Conservation (phyloP, 805 yeast species). For the Cyberlindnera mississippiensis region DNA sequence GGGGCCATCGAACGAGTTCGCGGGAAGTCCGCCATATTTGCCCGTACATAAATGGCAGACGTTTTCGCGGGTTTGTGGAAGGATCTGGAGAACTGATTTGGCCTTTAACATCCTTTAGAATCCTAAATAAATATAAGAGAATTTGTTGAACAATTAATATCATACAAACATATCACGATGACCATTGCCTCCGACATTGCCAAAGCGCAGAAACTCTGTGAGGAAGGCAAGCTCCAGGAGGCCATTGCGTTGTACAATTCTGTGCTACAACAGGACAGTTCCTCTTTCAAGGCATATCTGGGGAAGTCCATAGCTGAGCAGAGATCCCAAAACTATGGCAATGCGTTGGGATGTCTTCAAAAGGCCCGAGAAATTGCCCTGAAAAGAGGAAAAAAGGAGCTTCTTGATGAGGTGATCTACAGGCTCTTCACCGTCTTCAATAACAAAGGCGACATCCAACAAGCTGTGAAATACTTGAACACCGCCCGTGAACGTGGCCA, state of each 20-base stretch:
- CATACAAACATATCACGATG: conserved; percentile 1
- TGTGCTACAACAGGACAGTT: conserved; percentile 39
- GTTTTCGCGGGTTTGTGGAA: no score
- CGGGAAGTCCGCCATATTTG: neutral
- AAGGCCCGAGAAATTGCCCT: conserved; percentile 43
- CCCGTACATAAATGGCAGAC: neutral
- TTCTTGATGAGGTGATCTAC: conserved; percentile 43
- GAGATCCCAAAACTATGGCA: conserved; percentile 38
- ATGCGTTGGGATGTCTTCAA: conserved; percentile 39
- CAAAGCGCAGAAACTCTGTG: conserved; percentile 31
- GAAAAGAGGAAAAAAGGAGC: conserved; percentile 37
- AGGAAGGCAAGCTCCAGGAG: conserved; percentile 35
- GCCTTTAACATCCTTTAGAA: no score
- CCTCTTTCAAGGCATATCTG: conserved; percentile 41
- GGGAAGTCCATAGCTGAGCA: conserved; percentile 44
- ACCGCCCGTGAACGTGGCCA: conserved; percentile 38
- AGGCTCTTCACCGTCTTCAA: conserved; percentile 40
- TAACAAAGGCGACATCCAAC: conserved; percentile 34
- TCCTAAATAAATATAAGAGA: neutral
- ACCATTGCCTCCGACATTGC: conserved; percentile 5
- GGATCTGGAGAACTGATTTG: no score
- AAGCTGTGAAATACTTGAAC: conserved; percentile 38
- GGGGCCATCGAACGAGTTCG: neutral
- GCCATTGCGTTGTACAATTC: conserved; percentile 37
- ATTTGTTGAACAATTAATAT: no score